Conservation (phyloP, 2,329 filamentous ascomycete genomes). For the Colletotrichum brevisporum region DNA sequence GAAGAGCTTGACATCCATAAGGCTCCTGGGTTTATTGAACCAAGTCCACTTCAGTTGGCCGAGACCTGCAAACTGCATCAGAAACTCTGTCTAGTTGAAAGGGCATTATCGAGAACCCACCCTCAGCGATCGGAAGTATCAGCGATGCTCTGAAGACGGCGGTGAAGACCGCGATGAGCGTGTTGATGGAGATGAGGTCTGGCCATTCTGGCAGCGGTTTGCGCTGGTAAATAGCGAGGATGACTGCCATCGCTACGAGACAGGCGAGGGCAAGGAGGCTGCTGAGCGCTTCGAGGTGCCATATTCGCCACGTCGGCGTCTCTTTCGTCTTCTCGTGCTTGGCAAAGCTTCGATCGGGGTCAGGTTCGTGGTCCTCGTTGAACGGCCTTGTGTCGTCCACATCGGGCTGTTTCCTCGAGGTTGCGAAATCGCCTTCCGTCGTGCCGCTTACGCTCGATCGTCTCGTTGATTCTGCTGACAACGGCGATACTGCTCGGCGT, state of each 20-base stretch:
- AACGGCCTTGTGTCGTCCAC: not conserved
- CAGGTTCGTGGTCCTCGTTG: not conserved
- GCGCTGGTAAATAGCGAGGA: not conserved
- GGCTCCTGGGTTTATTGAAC: not conserved
- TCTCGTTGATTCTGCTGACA: not conserved
- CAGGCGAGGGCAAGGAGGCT: not conserved
- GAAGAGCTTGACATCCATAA: not conserved
- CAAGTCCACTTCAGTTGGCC: slow-evolving; percentile 15
- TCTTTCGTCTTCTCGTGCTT: not conserved
- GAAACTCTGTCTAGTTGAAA: no score
- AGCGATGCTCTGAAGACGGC: not conserved
- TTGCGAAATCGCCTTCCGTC: not conserved
- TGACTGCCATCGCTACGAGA: not conserved
- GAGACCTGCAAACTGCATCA: not conserved
- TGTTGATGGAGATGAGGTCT: slow-evolving; percentile 1
- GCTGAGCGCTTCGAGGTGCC: slow-evolving; percentile 10
- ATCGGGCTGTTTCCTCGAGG: not conserved
- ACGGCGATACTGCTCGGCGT: not conserved
- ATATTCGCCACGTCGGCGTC: not conserved
- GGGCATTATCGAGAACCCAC: not conserved
- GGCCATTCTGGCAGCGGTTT: not conserved
- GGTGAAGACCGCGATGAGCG: slow-evolving; percentile 11
- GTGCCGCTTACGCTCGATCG: not conserved
- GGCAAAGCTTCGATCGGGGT: not conserved
- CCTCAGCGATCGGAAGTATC: slow-evolving; percentile 1